Conservation (phyloP, 768 basidiomycete genomes). For the Phylloporus rhodoxanthus region DNA sequence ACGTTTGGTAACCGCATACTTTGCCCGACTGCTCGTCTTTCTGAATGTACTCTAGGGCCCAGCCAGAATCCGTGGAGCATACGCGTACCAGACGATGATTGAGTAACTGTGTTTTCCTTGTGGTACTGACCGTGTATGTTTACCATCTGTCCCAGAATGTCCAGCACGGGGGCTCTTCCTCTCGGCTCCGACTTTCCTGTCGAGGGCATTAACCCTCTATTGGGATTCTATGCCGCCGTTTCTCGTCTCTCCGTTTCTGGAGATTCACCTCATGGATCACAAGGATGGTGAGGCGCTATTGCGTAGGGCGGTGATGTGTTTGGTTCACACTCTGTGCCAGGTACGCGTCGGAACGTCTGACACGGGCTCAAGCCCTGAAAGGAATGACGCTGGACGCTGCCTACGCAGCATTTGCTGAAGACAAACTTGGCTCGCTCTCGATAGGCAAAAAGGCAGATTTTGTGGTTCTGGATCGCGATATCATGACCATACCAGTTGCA, state of each 20-base stretch:
- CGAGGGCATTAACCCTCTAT: constrained; percentile 82
- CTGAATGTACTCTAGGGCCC: constrained; percentile 48
- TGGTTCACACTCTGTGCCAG: constrained; percentile 36
- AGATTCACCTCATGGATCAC: constrained; percentile 72
- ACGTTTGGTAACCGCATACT: constrained; percentile 48
- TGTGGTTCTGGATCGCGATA: constrained; percentile 74
- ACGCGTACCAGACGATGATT: constrained; percentile 80
- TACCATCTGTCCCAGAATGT: constrained; percentile 35
- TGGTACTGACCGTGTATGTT: not conserved
- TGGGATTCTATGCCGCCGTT: constrained; percentile 87
- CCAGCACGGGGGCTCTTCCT: constrained; percentile 54
- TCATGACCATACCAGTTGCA: constrained; percentile 56
- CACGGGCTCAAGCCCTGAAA: constrained; percentile 75
- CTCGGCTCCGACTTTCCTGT: constrained; percentile 95
- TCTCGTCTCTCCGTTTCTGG: constrained; percentile 65
- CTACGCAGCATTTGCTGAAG: constrained; percentile 77
- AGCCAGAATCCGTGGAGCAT: constrained; percentile 79
- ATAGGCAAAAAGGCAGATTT: constrained; percentile 85
- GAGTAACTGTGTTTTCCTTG: constrained; percentile 38
- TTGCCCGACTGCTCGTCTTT: not conserved
- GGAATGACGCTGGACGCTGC: constrained; percentile 91
- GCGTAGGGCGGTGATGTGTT: not conserved
- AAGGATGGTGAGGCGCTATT: constrained; percentile 62
- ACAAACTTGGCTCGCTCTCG: constrained; percentile 62
- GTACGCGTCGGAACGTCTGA: constrained; percentile 71